Conservation (phyloP, 306 rosid species). For the Inga leiocalycina region DNA sequence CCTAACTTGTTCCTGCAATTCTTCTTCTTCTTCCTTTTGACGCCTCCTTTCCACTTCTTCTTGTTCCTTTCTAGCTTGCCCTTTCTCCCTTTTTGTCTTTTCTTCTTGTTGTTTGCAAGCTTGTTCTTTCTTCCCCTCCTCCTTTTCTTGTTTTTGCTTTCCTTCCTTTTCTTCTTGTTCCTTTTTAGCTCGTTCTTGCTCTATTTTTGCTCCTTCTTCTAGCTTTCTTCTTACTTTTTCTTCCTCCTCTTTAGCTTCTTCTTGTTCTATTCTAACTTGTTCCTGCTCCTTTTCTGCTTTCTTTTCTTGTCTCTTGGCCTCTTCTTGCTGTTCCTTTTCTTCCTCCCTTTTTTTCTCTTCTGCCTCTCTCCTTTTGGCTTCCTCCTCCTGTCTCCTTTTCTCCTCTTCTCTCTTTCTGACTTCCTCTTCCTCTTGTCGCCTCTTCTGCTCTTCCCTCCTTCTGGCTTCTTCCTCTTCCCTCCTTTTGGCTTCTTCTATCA, state of each 20-base stretch:
- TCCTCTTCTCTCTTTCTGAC: background rate
- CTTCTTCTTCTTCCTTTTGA: background rate
- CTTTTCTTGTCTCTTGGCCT: background rate
- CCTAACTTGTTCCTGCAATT: background rate
- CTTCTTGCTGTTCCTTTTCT: background rate
- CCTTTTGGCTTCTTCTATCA: constrained; percentile 35
- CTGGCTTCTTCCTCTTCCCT: background rate
- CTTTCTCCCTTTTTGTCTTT: background rate
- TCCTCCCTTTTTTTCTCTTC: background rate
- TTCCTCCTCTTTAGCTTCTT: background rate
- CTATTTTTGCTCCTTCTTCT: background rate
- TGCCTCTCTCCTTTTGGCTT: background rate
- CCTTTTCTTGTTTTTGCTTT: background rate
- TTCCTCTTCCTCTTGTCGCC: background rate
- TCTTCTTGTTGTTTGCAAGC: background rate
- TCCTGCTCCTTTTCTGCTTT: background rate
- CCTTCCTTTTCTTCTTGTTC: background rate
- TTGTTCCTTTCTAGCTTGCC: background rate
- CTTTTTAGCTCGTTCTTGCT: background rate
- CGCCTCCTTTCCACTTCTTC: background rate
- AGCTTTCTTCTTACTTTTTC: background rate
- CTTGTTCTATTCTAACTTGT: background rate
- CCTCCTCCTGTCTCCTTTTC: background rate
- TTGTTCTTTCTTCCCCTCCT: background rate
- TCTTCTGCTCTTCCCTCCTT: background rate